phyloP scores from a whole-genome alignment of 805 yeast genomes.

The Pichia nanzhaoensis region DNA sequence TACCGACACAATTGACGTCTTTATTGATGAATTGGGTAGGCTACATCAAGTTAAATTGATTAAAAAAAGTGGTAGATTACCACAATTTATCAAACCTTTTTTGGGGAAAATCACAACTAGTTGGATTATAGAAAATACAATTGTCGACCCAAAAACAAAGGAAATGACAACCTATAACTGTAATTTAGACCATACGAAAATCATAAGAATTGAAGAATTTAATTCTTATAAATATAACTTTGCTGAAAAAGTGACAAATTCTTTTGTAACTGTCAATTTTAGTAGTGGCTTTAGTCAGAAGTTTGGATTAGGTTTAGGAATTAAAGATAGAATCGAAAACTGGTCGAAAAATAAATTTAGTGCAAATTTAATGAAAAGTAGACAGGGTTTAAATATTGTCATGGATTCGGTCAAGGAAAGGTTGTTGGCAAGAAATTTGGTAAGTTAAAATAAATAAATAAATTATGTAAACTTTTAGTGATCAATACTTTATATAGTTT shows the following conservation, averaged over 20 bases:
- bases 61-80: conserved; percentile 73
- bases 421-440: conserved; percentile 8
- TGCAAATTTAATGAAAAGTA: conserved; percentile 57
- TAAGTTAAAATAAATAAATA: too few relatives aligned
- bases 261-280: conserved; percentile 52
- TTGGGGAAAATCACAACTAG: conserved; percentile 62
- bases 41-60: conserved; percentile 69
- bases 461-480: not conserved
- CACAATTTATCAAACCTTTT: conserved; percentile 70
- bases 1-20: conserved; percentile 63
- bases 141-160: conserved; percentile 55
- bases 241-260: conserved; percentile 33
- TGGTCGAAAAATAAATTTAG: conserved; percentile 73
- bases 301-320: conserved; percentile 35
- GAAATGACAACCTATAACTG: conserved; percentile 65
- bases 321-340: conserved; percentile 68
- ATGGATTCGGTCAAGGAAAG: conserved; percentile 43
- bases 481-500: not conserved
- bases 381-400: conserved; percentile 70
- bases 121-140: conserved; percentile 75
- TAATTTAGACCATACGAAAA: conserved; percentile 75
- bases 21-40: conserved; percentile 55
- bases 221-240: conserved; percentile 44
- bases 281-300: conserved; percentile 52
- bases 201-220: conserved; percentile 74